phyloP scores from a whole-genome alignment of 2,329 filamentous ascomycete genomes.

The Ophiostoma australiae region DNA sequence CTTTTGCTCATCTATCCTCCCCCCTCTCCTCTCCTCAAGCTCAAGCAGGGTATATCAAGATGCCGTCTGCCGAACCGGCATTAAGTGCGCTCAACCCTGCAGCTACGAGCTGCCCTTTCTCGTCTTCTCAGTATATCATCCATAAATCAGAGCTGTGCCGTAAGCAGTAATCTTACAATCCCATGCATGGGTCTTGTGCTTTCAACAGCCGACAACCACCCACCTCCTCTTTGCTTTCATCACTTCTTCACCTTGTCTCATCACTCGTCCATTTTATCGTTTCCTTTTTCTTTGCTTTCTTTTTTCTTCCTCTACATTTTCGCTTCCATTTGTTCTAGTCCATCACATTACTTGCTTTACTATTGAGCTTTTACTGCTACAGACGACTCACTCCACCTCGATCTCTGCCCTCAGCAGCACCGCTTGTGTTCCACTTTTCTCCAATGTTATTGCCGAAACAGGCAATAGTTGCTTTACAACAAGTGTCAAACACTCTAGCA shows the following conservation, averaged over 20 bases:
- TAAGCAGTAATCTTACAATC: background rate
- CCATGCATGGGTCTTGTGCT: background rate
- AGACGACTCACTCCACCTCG: too few relatives aligned
- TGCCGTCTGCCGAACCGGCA: too few relatives aligned
- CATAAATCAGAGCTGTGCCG: too few relatives aligned
- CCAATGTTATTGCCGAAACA: background rate
- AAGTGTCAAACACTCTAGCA: background rate
- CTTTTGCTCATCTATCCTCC: too few relatives aligned
- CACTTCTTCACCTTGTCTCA: background rate
- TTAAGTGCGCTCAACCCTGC: too few relatives aligned
- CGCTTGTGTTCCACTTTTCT: background rate
- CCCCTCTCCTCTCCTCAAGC: too few relatives aligned
- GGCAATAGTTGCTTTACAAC: background rate
- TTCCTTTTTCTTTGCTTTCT: background rate
- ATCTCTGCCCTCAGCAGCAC: too few relatives aligned
- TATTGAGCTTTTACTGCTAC: too few relatives aligned
- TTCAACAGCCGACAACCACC: background rate
- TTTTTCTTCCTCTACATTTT: background rate
- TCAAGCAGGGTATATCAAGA: too few relatives aligned
- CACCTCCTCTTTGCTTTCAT: background rate
- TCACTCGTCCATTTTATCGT: background rate
- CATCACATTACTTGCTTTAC: too few relatives aligned
- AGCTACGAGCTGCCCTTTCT: too few relatives aligned
- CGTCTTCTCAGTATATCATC: too few relatives aligned
- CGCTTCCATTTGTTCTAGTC: background rate